A percentile compares a stretch with the other conserved stretches of the same genome.
Conservation (phyloP, 2,329 filamentous ascomycete genomes). For the Aspergillus oerlinghausenensis region DNA sequence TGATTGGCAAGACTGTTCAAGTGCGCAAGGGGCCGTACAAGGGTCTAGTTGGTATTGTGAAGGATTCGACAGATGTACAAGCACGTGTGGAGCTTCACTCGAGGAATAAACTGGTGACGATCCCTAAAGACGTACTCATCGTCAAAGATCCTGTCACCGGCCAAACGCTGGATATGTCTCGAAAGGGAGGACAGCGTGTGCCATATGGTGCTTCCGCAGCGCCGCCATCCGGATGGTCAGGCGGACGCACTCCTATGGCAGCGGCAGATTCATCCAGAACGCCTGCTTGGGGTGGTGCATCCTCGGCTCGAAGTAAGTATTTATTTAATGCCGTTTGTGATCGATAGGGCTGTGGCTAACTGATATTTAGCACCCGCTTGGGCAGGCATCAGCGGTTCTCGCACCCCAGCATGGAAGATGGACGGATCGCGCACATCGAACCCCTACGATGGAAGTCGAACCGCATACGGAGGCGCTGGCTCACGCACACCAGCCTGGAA, state of each 20-base stretch:
- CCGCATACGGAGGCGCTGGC: conserved; percentile 63
- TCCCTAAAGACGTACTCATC: conserved; percentile 74
- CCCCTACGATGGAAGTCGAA: conserved; percentile 67
- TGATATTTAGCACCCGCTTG: conserved; percentile 37
- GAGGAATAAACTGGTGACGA: conserved; percentile 84
- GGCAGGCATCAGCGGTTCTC: conserved; percentile 41
- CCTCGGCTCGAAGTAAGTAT: conserved; percentile 58
- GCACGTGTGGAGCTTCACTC: conserved; percentile 91
- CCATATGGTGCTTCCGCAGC: conserved; percentile 45
- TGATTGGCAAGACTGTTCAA: conserved; percentile 87
- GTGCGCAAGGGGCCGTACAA: conserved; percentile 87
- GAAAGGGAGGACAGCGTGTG: conserved; percentile 41
- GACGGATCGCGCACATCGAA: conserved; percentile 50
- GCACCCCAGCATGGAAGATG: conserved; percentile 54
- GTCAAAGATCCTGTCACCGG: conserved; percentile 80
- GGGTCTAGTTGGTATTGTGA: conserved; percentile 89
- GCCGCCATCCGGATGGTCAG: conserved; percentile 54
- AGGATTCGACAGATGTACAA: conserved; percentile 81
- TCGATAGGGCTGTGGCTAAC: conserved; percentile 15
- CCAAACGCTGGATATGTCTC: conserved; percentile 67
- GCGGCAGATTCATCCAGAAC: conserved; percentile 60
- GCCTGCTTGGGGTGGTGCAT: conserved; percentile 66
- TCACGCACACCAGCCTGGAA: conserved; percentile 71
- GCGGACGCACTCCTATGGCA: conserved; percentile 65
- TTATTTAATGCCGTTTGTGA: conserved; percentile 1